Percentiles rank a stretch among this genome's conserved stretches.
phyloP scores from a whole-genome alignment of 2,329 filamentous ascomycete species.

The Aspergillus flavus region DNA sequence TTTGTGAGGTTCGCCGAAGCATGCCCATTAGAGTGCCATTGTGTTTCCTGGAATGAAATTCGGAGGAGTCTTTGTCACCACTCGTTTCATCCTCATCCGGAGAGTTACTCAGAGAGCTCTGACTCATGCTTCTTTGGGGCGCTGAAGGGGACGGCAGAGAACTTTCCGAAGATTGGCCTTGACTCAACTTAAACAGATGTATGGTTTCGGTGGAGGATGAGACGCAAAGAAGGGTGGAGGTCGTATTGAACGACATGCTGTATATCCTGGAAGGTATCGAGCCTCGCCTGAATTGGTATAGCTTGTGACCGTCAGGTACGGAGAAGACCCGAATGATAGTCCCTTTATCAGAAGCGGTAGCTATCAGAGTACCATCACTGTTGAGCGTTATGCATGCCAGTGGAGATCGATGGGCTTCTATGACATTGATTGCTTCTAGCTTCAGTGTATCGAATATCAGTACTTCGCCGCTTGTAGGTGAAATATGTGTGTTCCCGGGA shows the following conservation, averaged over 20 bases:
- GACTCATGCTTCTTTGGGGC: slow-evolving; percentile 29
- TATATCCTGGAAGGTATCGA: slow-evolving; percentile 96
- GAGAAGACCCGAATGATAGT: slow-evolving; percentile 97
- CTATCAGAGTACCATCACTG: slow-evolving; percentile 85
- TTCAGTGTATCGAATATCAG: slow-evolving; percentile 89
- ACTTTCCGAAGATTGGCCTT: slow-evolving; percentile 35
- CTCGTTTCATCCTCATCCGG: slow-evolving; percentile 35
- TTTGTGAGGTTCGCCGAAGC: slow-evolving; percentile 90
- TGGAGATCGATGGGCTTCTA: slow-evolving; percentile 91
- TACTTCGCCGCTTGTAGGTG: slow-evolving; percentile 87
- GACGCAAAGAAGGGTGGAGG: slow-evolving; percentile 88
- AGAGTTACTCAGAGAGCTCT: slow-evolving; percentile 30
- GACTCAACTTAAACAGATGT: slow-evolving; percentile 83
- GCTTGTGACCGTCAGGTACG: slow-evolving; percentile 84
- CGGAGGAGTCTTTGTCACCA: slow-evolving; percentile 34
- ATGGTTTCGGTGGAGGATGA: slow-evolving; percentile 96
- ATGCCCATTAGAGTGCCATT: slow-evolving; percentile 86
- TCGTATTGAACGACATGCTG: slow-evolving; percentile 98
- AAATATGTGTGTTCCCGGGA: slow-evolving; percentile 70
- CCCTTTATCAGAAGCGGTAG: slow-evolving; percentile 94
- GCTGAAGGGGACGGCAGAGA: slow-evolving; percentile 28
- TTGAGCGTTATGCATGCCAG: slow-evolving; percentile 90
- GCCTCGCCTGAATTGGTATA: slow-evolving; percentile 93
- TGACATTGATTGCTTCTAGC: slow-evolving; percentile 89
- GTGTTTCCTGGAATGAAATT: slow-evolving; percentile 47